These are phyloP conservation scores for Royoungia palumana DNA, from an alignment of 768 basidiomycete species.

Conservation along the genomic window DNA sequence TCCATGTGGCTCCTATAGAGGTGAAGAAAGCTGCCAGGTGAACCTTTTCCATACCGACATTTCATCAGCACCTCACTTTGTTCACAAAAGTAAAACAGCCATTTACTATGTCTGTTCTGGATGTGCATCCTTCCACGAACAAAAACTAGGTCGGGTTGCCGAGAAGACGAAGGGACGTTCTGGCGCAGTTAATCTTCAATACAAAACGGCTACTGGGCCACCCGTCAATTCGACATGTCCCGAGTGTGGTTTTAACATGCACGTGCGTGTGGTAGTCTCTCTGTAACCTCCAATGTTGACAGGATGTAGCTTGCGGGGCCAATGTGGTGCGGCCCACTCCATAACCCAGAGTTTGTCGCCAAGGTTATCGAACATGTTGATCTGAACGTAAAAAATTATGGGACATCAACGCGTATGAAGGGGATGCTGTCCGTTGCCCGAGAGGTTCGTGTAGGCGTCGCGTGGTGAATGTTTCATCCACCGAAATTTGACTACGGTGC, in stretches of 20 bases:
- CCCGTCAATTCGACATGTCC: conserved; percentile 65
- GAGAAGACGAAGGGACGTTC: conserved; percentile 56
- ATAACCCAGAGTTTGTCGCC: conserved; percentile 70
- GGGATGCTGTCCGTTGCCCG: conserved; percentile 92
- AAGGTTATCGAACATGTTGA: conserved; percentile 74
- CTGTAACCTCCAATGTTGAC: not conserved
- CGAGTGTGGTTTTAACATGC: conserved; percentile 75
- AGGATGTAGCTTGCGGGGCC: conserved; percentile 77
- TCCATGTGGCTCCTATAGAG: conserved; percentile 69
- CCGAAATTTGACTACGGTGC: not conserved
- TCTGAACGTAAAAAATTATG: conserved; percentile 59
- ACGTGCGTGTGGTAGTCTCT: conserved; percentile 49
- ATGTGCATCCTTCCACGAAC: conserved; percentile 80
- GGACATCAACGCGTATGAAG: conserved; percentile 81
- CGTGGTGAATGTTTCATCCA: not conserved
- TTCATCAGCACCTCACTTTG: conserved; percentile 1
- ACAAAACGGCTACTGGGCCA: conserved; percentile 73
- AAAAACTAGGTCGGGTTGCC: conserved; percentile 75
- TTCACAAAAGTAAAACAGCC: conserved; percentile 68
- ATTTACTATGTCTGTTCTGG: conserved; percentile 79
- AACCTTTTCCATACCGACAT: conserved; percentile 17
- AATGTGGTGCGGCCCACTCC: conserved; percentile 93
- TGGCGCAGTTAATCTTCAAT: conserved; percentile 57
- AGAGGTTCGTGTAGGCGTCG: conserved; percentile 51
- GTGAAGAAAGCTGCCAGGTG: conserved; percentile 83